Base-by-base conservation (phyloP, 768 basidiomycete species). In the Xanthoconium stramineum region DNA sequence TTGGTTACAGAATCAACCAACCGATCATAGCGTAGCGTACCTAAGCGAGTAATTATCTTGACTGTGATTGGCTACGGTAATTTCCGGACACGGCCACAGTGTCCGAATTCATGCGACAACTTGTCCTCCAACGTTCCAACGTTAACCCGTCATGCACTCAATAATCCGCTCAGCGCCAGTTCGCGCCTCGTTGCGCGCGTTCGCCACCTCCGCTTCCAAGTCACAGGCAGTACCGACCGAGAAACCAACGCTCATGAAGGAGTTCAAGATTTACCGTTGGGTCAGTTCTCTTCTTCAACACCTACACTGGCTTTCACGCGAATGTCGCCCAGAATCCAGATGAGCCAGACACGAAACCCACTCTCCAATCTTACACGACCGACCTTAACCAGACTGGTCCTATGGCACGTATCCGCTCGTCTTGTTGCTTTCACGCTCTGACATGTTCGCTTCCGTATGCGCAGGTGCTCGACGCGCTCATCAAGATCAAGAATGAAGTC, bases 181-280 rank as follows among this genome's bases (percentile, higher is more conserved):
- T 8, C 50, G 69, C 45, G 9, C 59, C 13, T 48, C 61, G 0
- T 8, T 60, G 30, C 75, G 75, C 50, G 39, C 72, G 1, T 78
- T 77, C 46, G 17, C 69, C 3, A 65, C 75, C 7, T 71, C 72
- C 1, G 54, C 64, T 0, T 37, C 58, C 8, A 58, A 60, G 48
- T 60, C 33, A 14, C 65, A 71, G 61, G 70, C 81, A 19, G 80
- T 82, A 3, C 83, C 86, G 0, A 70, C 74, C 2, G 77, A 86
- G 75, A 90, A 89, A 71, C 83, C 85, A 0, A 82, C 83, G 17
- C 69, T 89, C 63, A 78, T 87, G 66, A 98, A 98, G 78, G 89
- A 94, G 74, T 98, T 99, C 81, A 91, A 95, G 81, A 94, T 98
- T 61, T 99, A 99, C 78, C 91, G 97, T 72, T 99, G 97, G 94